These are phyloP conservation scores for Calonectria hongkongensis DNA, from an alignment of 2,329 filamentous ascomycete species.

Conservation along the genomic window DNA sequence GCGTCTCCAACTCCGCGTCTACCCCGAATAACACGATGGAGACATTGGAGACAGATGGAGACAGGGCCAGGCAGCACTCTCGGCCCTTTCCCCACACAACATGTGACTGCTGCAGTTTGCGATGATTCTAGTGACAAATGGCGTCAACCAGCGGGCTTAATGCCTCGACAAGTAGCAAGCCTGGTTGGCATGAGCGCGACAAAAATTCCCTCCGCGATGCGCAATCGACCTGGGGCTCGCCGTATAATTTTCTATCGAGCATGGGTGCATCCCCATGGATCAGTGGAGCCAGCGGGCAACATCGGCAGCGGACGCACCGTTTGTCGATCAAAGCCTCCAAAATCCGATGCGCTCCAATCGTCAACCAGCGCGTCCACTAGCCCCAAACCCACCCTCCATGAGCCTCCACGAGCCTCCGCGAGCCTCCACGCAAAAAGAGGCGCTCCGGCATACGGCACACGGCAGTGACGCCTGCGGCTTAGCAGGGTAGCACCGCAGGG, in stretches of 20 bases:
- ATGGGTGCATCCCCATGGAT: conserved; percentile 1
- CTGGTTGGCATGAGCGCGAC: neutral
- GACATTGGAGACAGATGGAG: conserved; percentile 7
- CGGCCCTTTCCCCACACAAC: conserved; percentile 53
- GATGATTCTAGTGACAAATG: conserved; percentile 41
- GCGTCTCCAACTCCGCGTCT: conserved; percentile 27
- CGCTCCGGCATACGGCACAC: conserved; percentile 23
- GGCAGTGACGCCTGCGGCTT: conserved; percentile 1
- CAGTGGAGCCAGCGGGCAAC: conserved; percentile 15
- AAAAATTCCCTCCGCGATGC: conserved; percentile 6
- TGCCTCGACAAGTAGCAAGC: conserved; percentile 1
- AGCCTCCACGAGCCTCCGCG: neutral
- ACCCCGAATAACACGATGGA: conserved; percentile 47
- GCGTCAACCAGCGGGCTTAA: neutral
- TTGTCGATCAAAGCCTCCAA: conserved; percentile 43
- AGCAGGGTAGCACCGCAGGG: conserved; percentile 32
- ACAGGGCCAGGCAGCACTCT: conserved; percentile 45
- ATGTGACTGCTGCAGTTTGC: conserved; percentile 37
- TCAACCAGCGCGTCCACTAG: neutral
- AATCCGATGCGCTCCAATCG: conserved; percentile 52
- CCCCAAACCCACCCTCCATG: neutral
- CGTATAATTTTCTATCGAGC: conserved; percentile 17
- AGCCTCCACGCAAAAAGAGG: conserved; percentile 12
- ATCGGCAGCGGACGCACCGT: conserved; percentile 23
- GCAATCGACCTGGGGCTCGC: neutral